Conservation (phyloP, 306 rosid species). For the Cajanus cajan region DNA sequence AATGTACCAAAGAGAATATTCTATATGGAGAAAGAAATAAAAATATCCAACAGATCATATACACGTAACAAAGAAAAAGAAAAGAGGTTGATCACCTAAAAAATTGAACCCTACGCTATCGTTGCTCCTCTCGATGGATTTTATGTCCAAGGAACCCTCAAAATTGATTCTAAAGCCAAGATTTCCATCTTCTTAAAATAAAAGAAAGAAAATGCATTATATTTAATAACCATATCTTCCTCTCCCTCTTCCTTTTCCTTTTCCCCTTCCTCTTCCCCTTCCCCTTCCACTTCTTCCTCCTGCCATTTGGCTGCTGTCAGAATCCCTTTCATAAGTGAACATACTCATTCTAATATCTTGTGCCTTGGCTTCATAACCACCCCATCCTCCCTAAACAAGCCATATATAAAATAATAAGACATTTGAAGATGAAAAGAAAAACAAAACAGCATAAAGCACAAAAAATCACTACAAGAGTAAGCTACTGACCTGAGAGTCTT, state of each 20-base stretch:
- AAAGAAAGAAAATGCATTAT: background rate
- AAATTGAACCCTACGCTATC: background rate
- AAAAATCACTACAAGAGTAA: background rate
- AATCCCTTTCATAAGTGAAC: constrained; percentile 64
- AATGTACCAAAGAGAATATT: no score
- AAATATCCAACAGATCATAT: background rate
- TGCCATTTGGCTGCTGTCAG: constrained; percentile 35
- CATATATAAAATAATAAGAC: constrained; percentile 1
- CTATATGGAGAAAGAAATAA: background rate
- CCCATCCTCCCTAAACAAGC: constrained; percentile 49
- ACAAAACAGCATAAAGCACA: background rate
- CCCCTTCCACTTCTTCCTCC: constrained; percentile 47
- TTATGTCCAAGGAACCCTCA: background rate
- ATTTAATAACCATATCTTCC: constrained; percentile 34
- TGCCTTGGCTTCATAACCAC: constrained; percentile 41
- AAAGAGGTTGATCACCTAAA: background rate
- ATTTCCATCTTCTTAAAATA: background rate
- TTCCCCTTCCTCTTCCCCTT: no score
- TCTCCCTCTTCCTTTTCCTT: no score
- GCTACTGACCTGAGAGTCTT: constrained; percentile 60
- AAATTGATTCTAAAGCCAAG: background rate
- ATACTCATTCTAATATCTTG: constrained; percentile 73
- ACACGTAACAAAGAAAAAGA: background rate
- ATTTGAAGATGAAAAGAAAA: background rate
- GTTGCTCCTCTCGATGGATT: background rate